phyloP scores from a whole-genome alignment of 495 filamentous ascomycete species.

The Penicillium ucsense region DNA sequence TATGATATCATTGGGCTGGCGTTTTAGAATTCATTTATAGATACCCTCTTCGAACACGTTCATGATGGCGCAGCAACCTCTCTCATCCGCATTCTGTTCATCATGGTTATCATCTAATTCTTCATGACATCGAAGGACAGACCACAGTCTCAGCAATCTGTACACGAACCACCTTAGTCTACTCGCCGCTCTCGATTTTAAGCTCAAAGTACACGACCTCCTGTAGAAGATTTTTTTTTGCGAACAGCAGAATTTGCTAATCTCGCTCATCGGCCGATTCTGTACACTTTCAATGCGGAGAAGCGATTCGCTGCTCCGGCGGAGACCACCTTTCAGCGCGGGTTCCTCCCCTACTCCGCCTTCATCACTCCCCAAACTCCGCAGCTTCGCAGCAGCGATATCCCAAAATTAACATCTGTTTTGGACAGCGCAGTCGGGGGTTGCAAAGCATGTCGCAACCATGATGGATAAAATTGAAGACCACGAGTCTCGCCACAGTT shows the following conservation, averaged over 20 bases:
- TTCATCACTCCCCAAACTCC: constrained; percentile 7
- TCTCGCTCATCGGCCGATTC: too few relatives aligned
- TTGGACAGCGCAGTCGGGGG: constrained; percentile 4
- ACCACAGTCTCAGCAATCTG: too few relatives aligned
- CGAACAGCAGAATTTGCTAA: too few relatives aligned
- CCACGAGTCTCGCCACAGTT: constrained; percentile 23
- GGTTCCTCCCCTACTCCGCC: constrained; percentile 14
- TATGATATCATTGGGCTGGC: constrained; percentile 15
- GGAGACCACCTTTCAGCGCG: not conserved
- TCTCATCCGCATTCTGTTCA: not conserved
- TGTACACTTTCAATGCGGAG: too few relatives aligned
- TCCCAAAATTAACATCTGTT: constrained; percentile 1
- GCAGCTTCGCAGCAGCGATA: not conserved
- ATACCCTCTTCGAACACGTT: constrained; percentile 19
- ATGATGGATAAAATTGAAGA: constrained; percentile 34
- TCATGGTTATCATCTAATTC: too few relatives aligned
- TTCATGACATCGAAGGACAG: too few relatives aligned
- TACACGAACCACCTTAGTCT: too few relatives aligned
- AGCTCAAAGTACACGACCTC: too few relatives aligned
- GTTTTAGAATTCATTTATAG: constrained; percentile 28
- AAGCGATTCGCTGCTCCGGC: too few relatives aligned
- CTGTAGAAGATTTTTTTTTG: too few relatives aligned
- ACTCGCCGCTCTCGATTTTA: too few relatives aligned
- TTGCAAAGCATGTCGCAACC: constrained; percentile 30
- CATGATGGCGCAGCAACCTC: not conserved